Evolutionary conservation across 2,329 filamentous ascomycete genomes (phyloP).

Genomic region (Pseudopithomyces chartarum): DNA sequence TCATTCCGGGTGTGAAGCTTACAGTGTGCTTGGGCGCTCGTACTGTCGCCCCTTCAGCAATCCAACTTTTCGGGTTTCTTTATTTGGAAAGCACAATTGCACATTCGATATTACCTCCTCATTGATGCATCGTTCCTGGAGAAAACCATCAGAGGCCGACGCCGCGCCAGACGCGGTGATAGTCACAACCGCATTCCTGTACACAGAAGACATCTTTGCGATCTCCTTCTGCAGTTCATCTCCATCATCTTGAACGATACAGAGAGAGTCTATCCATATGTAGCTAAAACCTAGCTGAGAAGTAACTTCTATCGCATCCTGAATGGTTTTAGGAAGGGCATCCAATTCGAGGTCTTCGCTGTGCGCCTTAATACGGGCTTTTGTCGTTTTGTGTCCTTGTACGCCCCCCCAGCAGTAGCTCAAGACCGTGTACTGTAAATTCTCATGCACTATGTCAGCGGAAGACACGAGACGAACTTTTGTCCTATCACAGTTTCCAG

Average conservation of each 20-base stretch:
- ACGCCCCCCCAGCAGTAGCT: conserved; percentile 18
- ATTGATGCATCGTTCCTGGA: neutral
- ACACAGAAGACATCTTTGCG: conserved; percentile 18
- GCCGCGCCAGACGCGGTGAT: conserved; percentile 12
- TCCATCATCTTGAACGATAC: conserved; percentile 10
- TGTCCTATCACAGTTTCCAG: neutral
- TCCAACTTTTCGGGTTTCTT: neutral
- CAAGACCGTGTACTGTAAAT: neutral
- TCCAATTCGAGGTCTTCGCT: conserved; percentile 4
- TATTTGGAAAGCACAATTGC: neutral
- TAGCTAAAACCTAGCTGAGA: conserved; percentile 1
- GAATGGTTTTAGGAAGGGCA: conserved; percentile 14
- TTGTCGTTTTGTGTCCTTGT: conserved; percentile 8
- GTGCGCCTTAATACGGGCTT: neutral
- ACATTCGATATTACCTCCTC: neutral
- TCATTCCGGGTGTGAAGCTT: too few relatives aligned
- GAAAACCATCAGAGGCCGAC: conserved; percentile 1
- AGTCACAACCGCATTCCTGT: conserved; percentile 13
- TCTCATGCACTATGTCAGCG: neutral
- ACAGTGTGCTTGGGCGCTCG: too few relatives aligned
- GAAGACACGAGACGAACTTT: neutral
- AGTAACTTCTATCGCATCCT: conserved; percentile 15
- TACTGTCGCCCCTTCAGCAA: neutral
- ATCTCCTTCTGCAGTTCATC: conserved; percentile 14
- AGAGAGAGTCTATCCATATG: conserved; percentile 8